Base-by-base conservation (phyloP, 78 protist genomes). In the Dictyostelium capitatum region DNA sequence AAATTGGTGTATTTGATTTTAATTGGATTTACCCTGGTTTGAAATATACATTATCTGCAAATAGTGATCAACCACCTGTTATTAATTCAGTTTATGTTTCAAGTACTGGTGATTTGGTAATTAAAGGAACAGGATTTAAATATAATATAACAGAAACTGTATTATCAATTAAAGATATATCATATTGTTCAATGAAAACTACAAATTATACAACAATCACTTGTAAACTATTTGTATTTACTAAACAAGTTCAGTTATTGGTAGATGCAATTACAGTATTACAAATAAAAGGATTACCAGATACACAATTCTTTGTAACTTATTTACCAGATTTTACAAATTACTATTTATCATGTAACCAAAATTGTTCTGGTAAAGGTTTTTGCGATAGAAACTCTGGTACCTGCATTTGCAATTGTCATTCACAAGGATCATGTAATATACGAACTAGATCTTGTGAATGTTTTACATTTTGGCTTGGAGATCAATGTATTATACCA, bases 361-460 rank as follows among this genome's bases (percentile, higher is more conserved):
- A 30, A 32, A 25, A 32, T 67, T 67, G 75, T 32, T 30, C 48
- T 14, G 48, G 48, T 32, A 67, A 67, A 67, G 75, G 75, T 14
- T 32, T 15, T 32, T 67, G 75, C 30, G 75, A 67, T 67, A 67
- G 75, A 67, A 67, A 67, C 15, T 67, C 75, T 3, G 75, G 75
- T 15, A 9, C 15, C 28, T 67, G 73, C 28, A 64, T 64, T 12
- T 64, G 73, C 12, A 64, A 64, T 14, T 23, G 73, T 64, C 43
- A 28, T 28, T 0, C 1, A 11, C 23, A 64, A 28, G 73, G 73
- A 11, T 25, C 20, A 12, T 64, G 73, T 64, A 41, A 64, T 64
- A 64, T 64, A 25, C 23, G 43, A 28, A 64, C 23, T 64, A 64
- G 47, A 64, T 17, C 14, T 0, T 64, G 73, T 64, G 28, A 64